Conservation (phyloP, 805 yeast species). For the Lipomyces spencermartinsiae region DNA sequence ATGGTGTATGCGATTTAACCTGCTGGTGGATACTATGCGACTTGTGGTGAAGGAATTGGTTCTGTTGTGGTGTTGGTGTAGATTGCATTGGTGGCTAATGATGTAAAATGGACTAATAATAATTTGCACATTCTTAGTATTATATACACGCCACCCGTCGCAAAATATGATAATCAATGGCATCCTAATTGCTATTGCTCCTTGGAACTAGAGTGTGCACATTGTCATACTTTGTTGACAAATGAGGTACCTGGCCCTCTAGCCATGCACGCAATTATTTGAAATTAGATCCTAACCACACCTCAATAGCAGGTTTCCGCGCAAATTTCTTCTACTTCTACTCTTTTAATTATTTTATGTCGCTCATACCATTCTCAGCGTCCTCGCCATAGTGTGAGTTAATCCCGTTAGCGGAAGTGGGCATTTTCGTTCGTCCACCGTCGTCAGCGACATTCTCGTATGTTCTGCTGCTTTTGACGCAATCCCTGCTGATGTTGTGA, state of each 20-base stretch:
- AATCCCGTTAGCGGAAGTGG: too few relatives aligned
- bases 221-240: too few relatives aligned
- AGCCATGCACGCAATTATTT: too few relatives aligned
- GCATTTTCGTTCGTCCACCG: too few relatives aligned
- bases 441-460: too few relatives aligned
- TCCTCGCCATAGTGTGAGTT: too few relatives aligned
- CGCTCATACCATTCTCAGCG: background rate
- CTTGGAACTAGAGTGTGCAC: too few relatives aligned
- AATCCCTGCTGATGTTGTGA: too few relatives aligned
- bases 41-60: background rate
- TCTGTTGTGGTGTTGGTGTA: constrained; percentile 7
- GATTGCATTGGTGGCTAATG: background rate
- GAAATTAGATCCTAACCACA: too few relatives aligned
- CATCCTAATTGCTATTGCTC: too few relatives aligned
- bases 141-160: background rate
- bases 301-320: background rate
- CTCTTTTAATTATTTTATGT: background rate
- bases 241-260: too few relatives aligned
- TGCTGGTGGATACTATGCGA: background rate
- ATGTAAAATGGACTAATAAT: constrained; percentile 10
- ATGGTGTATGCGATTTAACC: constrained; percentile 44
- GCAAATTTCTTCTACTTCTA: background rate
- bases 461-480: too few relatives aligned
- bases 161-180: background rate
- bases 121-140: background rate